Conservation (phyloP, 1,284 basidiomycete species). For the Moesziomyces sp. region DNA sequence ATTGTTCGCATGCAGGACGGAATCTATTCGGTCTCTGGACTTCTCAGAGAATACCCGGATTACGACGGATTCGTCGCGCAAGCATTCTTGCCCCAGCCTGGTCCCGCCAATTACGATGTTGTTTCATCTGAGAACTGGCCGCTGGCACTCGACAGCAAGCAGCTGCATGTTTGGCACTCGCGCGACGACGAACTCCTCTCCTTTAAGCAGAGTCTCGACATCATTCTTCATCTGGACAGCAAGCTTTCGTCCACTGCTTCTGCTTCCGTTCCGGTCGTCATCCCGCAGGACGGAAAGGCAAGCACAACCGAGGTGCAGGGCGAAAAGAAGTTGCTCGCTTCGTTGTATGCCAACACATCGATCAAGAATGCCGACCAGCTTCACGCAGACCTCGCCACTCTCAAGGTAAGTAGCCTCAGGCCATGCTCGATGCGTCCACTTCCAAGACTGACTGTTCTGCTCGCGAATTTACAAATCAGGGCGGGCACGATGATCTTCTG, state of each 20-base stretch:
- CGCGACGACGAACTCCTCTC: constrained; percentile 41
- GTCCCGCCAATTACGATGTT: constrained; percentile 26
- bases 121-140: constrained; percentile 39
- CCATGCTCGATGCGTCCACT: no score
- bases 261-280: background rate
- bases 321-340: constrained; percentile 23
- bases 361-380: constrained; percentile 9
- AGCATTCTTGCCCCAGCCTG: constrained; percentile 35
- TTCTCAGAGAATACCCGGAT: constrained; percentile 41
- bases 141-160: constrained; percentile 18
- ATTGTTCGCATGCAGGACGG: constrained; percentile 24
- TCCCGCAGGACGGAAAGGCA: constrained; percentile 27
- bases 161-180: constrained; percentile 38
- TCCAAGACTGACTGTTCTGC: background rate
- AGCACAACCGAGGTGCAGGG: constrained; percentile 21
- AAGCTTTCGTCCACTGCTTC: background rate
- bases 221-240: constrained; percentile 17
- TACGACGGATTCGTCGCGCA: constrained; percentile 46
- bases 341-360: constrained; percentile 11
- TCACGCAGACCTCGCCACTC: constrained; percentile 18
- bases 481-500: constrained; percentile 34
- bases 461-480: constrained; percentile 1
- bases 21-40: constrained; percentile 22
- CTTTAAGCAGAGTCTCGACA: constrained; percentile 41
- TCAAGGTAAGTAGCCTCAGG: constrained; percentile 13